Base-by-base conservation (phyloP, 75 land plant genomes). In the Larix kaempferi region DNA sequence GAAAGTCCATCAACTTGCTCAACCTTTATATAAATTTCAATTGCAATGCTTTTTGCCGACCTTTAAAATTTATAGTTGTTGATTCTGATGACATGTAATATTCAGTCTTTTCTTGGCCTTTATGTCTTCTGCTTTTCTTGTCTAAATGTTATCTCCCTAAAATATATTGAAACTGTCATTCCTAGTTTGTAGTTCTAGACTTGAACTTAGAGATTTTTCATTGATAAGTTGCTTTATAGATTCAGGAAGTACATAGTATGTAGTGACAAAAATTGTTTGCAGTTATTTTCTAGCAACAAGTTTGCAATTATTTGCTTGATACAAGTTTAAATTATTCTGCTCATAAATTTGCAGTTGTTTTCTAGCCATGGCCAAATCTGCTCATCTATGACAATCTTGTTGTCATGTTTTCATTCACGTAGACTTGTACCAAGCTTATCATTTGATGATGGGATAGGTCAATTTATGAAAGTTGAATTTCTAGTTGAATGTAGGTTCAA, bases 271-370 rank as follows among this genome's bases (percentile, higher is more conserved):
- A 63, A 26, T 29, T 33, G 35, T 13, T 63, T 27, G 16, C 29
- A 63, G 16, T 29, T 33, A 26, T 63, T 7, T 44, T 44, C 52
- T 44, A 44, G 52, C 52, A 44, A 63, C 16, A 27, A 27, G 66
- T 29, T 33, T 11, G 35, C 35, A 27, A 35, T 63, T 14, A 33
- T 27, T 26, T 14, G 26, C 17, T 27, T 12, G 37, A 15, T 33
- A 63, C 66, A 63, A 4, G 35, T 63, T 63, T 63, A 63, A 29
- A 63, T 63, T 63, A 29, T 29, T 63, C 52, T 63, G 26, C 66
- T 63, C 17, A 27, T 16, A 63, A 33, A 5, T 27, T 27, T 63
- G 23, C 16, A 26, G 11, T 63, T 26, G 26, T 27, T 27, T 14
- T 63, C 15, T 12, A 63, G 66, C 29, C 29, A 12, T 26, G 5